Evolutionary conservation across 2,329 filamentous ascomycete species (phyloP), one percentile per base, ranked within the genome.

Genomic region (Ceratocystis papillata): DNA sequence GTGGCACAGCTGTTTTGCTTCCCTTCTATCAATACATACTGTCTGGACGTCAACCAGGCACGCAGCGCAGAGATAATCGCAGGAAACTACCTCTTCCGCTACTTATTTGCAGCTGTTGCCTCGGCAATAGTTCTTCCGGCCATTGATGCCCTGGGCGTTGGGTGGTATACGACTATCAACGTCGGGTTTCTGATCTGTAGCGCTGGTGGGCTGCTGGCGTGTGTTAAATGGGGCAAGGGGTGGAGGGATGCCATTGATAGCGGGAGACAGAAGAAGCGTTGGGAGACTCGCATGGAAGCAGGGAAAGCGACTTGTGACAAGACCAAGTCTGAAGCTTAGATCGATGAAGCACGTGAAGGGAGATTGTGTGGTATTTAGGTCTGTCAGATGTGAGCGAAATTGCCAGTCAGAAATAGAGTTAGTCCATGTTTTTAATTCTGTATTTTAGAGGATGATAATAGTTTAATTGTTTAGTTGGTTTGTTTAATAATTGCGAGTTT

Each of bases 11-110:
- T 91, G 5, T 88, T 90, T 72, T 88, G 86, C 70, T 91, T 90
- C 71, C 87, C 87, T 0, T 84, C 82, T 61, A 73, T 92, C 68
- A 91, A 92, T 73, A 89, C 88, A 0, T 92, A 94, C 75, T 92
- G 88, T 73, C 75, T 94, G 50, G 89, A 94, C 73, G 88, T 93
- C 12, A 90, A 92, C 85, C 87, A 87, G 69, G 79, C 79, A 1
- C 78, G 82, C 37, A 84, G 84, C 55, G 83, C 86, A 2, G 89
- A 94, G 72, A 87, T 93, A 2, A 83, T 90, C 55, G 88, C 88
- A 0, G 87, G 88, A 0, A 94, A 93, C 73, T 94, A 92, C 74
- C 84, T 90, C 71, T 79, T 89, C 63, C 80, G 89, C 5, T 94
- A 93, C 73, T 72, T 90, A 5, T 88, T 91, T 70, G 89, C 85